A percentile compares a stretch with the other conserved stretches of the same genome.
Conservation (phyloP, 768 basidiomycete genomes). For the Hemileccinum rubropunctum region DNA sequence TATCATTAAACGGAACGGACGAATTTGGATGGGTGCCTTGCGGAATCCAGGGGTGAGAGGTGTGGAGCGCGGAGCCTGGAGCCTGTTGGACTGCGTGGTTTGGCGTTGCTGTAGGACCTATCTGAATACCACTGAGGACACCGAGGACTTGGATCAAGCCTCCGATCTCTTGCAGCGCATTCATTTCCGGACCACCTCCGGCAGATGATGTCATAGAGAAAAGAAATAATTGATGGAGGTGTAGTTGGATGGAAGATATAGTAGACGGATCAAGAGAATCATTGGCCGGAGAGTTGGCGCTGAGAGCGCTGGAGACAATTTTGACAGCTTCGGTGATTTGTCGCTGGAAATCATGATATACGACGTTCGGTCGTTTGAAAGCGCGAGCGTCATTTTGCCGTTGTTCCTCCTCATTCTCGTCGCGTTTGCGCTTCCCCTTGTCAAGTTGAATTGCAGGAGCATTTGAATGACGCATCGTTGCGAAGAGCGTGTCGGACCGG, state of each 20-base stretch:
- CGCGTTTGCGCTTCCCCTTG: conserved; percentile 75
- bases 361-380: conserved; percentile 47
- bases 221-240: conserved; percentile 73
- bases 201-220: conserved; percentile 73
- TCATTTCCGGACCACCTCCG: conserved; percentile 49
- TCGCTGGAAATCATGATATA: conserved; percentile 46
- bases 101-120: conserved; percentile 40
- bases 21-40: conserved; percentile 20
- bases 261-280: conserved; percentile 53
- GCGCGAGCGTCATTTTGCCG: conserved; percentile 25
- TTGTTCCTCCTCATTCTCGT: conserved; percentile 40
- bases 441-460: conserved; percentile 61
- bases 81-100: conserved; percentile 24
- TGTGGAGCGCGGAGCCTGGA: conserved; percentile 33
- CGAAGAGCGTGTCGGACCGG: conserved; percentile 63
- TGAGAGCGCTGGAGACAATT: conserved; percentile 50
- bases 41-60: conserved; percentile 31
- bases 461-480: conserved; percentile 60
- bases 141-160: conserved; percentile 83
- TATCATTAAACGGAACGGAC: conserved; percentile 41
- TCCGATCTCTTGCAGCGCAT: conserved; percentile 68
- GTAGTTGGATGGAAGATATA: conserved; percentile 68
- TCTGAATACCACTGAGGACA: conserved; percentile 75
- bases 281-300: conserved; percentile 32
- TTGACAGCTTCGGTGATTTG: conserved; percentile 63